phyloP scores from a whole-genome alignment of 2,329 filamentous ascomycete species.

The Didymosphaeria variabile region DNA sequence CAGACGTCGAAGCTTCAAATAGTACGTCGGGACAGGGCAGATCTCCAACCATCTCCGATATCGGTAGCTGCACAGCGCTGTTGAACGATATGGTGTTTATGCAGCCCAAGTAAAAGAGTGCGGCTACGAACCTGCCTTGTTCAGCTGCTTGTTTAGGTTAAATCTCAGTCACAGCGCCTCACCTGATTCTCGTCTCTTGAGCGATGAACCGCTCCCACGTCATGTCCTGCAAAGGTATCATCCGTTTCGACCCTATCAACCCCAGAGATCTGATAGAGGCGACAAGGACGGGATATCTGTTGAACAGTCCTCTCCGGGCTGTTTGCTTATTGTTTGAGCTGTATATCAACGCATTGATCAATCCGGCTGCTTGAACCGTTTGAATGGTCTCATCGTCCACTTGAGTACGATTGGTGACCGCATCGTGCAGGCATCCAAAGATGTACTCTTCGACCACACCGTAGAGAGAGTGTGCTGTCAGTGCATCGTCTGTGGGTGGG shows the following conservation, averaged over 20 bases:
- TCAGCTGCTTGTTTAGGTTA: not conserved
- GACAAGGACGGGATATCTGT: conserved; percentile 18
- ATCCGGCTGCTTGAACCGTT: conserved; percentile 22
- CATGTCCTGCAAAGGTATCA: not conserved
- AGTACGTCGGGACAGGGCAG: conserved; percentile 22
- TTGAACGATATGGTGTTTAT: conserved; percentile 27
- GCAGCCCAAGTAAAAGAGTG: conserved; percentile 12
- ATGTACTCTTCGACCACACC: conserved; percentile 24
- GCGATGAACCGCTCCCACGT: conserved; percentile 23
- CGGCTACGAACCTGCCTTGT: not conserved
- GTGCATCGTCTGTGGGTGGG: conserved; percentile 20
- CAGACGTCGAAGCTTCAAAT: conserved; percentile 21
- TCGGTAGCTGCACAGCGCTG: conserved; percentile 17
- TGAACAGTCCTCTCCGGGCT: conserved; percentile 16
- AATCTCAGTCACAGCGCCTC: not conserved
- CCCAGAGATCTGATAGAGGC: conserved; percentile 18
- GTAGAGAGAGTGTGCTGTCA: conserved; percentile 23
- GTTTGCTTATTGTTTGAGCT: conserved; percentile 19
- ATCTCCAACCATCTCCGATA: conserved; percentile 18
- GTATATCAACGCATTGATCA: conserved; percentile 19
- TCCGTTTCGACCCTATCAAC: not conserved
- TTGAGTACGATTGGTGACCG: not conserved
- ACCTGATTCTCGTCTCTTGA: conserved; percentile 22
- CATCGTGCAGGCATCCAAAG: conserved; percentile 15
- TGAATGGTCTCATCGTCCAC: conserved; percentile 1